Evolutionary conservation across 1,284 basidiomycete genomes (phyloP).

Genomic region (Xerocomus amazonicus): DNA sequence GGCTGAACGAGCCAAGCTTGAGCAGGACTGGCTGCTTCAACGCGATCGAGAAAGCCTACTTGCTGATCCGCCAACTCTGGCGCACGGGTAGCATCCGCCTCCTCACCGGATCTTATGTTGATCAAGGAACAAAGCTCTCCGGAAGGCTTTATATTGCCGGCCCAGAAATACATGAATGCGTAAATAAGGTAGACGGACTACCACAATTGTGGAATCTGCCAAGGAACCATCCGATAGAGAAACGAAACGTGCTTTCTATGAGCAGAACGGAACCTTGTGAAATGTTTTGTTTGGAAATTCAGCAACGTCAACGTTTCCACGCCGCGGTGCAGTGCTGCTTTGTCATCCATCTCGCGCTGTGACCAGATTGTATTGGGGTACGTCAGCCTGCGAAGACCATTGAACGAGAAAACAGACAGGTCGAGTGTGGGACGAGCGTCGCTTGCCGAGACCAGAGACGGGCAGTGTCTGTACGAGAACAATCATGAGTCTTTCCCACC

Average conservation of each 20-base stretch:
- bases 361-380: too few relatives aligned
- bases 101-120: too few relatives aligned
- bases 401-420: not conserved
- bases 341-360: too few relatives aligned
- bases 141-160: not conserved
- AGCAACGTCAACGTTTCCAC: too few relatives aligned
- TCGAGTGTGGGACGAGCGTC: not conserved
- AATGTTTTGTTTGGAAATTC: too few relatives aligned
- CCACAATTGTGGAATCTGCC: too few relatives aligned
- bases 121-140: not conserved
- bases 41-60: conserved; percentile 21
- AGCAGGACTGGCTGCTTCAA: conserved; percentile 16
- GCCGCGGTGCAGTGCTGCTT: too few relatives aligned
- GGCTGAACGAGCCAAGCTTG: conserved; percentile 21
- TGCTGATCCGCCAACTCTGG: conserved; percentile 22
- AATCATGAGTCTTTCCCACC: not conserved
- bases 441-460: not conserved
- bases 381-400: too few relatives aligned
- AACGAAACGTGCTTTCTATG: too few relatives aligned
- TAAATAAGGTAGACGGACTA: too few relatives aligned
- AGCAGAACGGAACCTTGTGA: too few relatives aligned
- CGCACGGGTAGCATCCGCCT: conserved; percentile 24
- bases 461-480: conserved; percentile 1
- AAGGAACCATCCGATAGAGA: too few relatives aligned
- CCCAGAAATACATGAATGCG: not conserved